Evolutionary conservation across 164 flowering plant genomes (phyloP), one percentile per base, ranked within the genome.

Genomic region (Annona cherimola): DNA sequence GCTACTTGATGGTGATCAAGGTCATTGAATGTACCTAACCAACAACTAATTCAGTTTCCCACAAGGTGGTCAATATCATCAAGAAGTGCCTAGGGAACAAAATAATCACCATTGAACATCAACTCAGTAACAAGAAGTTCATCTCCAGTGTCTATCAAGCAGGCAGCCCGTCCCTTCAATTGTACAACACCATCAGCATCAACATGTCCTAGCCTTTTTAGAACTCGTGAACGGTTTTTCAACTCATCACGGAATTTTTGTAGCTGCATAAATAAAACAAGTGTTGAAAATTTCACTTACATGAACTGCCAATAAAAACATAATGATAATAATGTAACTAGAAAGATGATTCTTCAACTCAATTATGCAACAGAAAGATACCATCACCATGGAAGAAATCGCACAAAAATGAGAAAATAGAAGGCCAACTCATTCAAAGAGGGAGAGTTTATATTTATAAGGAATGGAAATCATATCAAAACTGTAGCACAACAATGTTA

Each of bases 71-170:
- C 8, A 12, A 39, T 3, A 62, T 20, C 8, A n/a, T 42, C 42
- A 42, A 16, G 57, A 4, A 4, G 26, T 5, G 19, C 35, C 5
- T 2, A 4, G 0, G 1, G 67, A 63, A 40, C 67, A 39, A 41
- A 2, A 50, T 6, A 5, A 41, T 84, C 69, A 96, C 99, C 98
- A 82, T 96, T 93, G 73, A 96, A 96, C 99, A 96, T 96, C 74
- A 96, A 77, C 73, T 96, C 99, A 20, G 99, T 96, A 42, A 96
- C 95, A 79, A 96, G 95, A 59, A 93, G 92, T 78, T 96, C 98
- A 85, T 96, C 99, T 72, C 97, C 99, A 14, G 99, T 96, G 81
- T 96, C 99, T 76, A 96, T 90, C 85, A 93, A 84, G 86, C 97
- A 89, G 44, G 99, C 99, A 55, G 99, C 99, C 19, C 98, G 87